Evolutionary conservation across 2,329 filamentous ascomycete species (phyloP).

Genomic region (Monosporascus sp.): DNA sequence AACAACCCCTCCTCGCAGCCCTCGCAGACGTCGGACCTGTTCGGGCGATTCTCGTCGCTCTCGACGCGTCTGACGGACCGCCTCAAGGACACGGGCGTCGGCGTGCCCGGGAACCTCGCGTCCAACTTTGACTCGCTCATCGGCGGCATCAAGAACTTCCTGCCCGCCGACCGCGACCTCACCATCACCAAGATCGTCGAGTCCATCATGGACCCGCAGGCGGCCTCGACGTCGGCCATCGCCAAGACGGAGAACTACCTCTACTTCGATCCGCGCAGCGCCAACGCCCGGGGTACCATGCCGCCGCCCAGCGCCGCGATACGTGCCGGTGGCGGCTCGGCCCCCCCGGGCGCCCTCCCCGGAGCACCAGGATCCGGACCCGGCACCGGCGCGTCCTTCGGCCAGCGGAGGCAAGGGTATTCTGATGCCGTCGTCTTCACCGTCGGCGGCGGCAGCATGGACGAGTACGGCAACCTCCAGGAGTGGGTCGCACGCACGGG

Average conservation of each 20-base stretch:
- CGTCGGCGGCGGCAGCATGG: slow-evolving; percentile 94
- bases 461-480: slow-evolving; percentile 95
- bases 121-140: slow-evolving; percentile 92
- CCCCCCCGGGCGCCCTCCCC: slow-evolving; percentile 37
- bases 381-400: slow-evolving; percentile 79
- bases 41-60: slow-evolving; percentile 88
- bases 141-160: slow-evolving; percentile 93
- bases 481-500: slow-evolving; percentile 85
- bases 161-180: slow-evolving; percentile 92
- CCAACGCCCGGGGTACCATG: slow-evolving; percentile 88
- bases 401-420: slow-evolving; percentile 83
- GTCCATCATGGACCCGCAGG: slow-evolving; percentile 92
- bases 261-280: slow-evolving; percentile 92
- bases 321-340: slow-evolving; percentile 35
- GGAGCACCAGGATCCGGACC: slow-evolving; percentile 41
- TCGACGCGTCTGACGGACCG: slow-evolving; percentile 89
- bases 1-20: slow-evolving; percentile 65
- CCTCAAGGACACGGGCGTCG: slow-evolving; percentile 82
- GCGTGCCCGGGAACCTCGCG: slow-evolving; percentile 57
- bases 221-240: slow-evolving; percentile 85
- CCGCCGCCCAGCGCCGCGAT: slow-evolving; percentile 64
- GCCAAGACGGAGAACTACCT: slow-evolving; percentile 95
- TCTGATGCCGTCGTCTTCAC: slow-evolving; percentile 91
- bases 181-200: slow-evolving; percentile 98
- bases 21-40: slow-evolving; percentile 67